Base-by-base conservation (phyloP, 2,329 filamentous ascomycete species). In the Pestalotiopsis sp. region DNA sequence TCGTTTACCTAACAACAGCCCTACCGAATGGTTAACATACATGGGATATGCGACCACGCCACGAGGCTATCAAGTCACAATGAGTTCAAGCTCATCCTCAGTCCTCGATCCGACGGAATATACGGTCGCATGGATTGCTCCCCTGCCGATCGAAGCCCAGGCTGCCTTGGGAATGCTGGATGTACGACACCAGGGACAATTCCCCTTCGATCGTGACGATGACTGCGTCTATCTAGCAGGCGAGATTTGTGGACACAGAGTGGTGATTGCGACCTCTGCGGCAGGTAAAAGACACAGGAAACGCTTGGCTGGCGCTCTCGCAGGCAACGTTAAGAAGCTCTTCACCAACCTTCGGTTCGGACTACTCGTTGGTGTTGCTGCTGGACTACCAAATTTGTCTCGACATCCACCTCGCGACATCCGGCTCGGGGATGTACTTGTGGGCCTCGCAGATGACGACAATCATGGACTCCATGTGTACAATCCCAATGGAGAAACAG, bases 191-290 rank as follows among this genome's bases (percentile, higher is more conserved):
- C 1, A 14, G 0, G 80, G 80, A 4, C 65, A 68, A 1, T 83
- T 83, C 68, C 69, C 74, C 0, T 57, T 77, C 0, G 31, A 67
- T 14, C 74, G 71, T 1, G 80, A 81, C 0, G 75, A 82, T 56
- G 77, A 82, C 66, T 80, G 81, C 64, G 62, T 81, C 2, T 83
- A 79, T 62, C 71, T 74, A 4, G 79, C 80, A 1, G 81, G 81
- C 1, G 75, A 78, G 3, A 75, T 81, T 4, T 72, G 74, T 17
- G 78, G 81, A 0, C 78, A 82, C 65, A 79, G 82, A 49, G 61
- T 81, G 39, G 71, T 81, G 17, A 74, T 82, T 25, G 78, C 77
- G 0, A 80, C 78, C 0, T 67, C 81, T 0, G 77, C 80, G 2
- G 70, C 70, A 0, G 79, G 79, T 6, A 75, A 81, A 45, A 74